phyloP scores from a whole-genome alignment of 177 flowering plant species.

The Vitis hybrid region DNA sequence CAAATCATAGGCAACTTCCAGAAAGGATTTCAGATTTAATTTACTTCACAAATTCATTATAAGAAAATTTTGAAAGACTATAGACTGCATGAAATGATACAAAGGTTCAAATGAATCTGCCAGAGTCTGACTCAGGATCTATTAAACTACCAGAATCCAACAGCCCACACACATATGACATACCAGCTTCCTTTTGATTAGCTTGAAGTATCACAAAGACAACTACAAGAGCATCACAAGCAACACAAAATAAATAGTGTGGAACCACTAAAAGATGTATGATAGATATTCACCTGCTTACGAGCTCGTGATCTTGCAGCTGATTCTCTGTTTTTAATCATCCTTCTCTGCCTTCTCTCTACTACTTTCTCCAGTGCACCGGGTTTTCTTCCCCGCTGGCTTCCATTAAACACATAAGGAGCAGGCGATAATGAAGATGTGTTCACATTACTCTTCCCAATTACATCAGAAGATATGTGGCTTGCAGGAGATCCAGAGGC shows the following conservation, averaged over 20 bases:
- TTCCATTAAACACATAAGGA: constrained; percentile 28
- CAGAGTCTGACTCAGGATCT: not conserved
- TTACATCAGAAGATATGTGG: constrained; percentile 21
- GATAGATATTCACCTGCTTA: constrained; percentile 48
- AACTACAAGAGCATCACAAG: too few species aligned
- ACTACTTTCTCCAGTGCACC: constrained; percentile 63
- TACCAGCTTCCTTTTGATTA: too few species aligned
- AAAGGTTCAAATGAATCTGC: not conserved
- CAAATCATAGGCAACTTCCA: too few species aligned
- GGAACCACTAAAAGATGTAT: not conserved
- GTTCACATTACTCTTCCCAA: constrained; percentile 21
- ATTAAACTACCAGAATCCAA: too few species aligned
- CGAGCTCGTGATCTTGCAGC: constrained; percentile 87
- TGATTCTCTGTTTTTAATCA: constrained; percentile 83
- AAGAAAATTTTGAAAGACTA: too few species aligned
- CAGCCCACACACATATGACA: too few species aligned
- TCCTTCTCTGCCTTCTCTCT: constrained; percentile 79
- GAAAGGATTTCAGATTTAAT: too few species aligned
- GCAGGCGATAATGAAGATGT: constrained; percentile 30
- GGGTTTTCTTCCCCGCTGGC: constrained; percentile 44
- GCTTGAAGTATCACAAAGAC: too few species aligned
- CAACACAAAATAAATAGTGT: too few species aligned
- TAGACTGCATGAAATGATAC: not conserved
- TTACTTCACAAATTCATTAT: too few species aligned
- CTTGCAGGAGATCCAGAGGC: constrained; percentile 27